Percentiles rank a stretch among this genome's conserved stretches.
Evolutionary conservation across 768 basidiomycete genomes (phyloP).

Genomic region (Macrocybe gigantea): DNA sequence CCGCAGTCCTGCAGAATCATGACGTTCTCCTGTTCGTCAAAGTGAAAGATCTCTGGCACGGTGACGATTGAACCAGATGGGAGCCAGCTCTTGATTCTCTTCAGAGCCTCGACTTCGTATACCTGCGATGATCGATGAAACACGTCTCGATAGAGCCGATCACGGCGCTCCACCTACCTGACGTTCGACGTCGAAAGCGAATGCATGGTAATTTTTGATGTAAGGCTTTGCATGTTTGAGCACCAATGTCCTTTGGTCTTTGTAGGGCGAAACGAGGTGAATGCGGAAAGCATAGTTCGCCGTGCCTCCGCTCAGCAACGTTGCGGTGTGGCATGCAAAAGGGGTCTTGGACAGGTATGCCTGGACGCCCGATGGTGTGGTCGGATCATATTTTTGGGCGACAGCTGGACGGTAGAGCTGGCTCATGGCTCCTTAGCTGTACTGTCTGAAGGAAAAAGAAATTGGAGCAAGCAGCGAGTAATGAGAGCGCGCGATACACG

Average conservation of each 20-base stretch:
- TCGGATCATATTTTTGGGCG: background rate
- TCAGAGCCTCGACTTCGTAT: slow-evolving; percentile 45
- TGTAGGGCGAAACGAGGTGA: slow-evolving; percentile 20
- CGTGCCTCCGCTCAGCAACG: slow-evolving; percentile 27
- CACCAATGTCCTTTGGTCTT: slow-evolving; percentile 26
- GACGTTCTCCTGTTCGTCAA: slow-evolving; percentile 42
- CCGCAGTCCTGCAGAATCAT: slow-evolving; percentile 66
- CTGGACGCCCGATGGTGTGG: slow-evolving; percentile 5
- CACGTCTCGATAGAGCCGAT: background rate
- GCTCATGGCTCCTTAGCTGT: too few relatives aligned
- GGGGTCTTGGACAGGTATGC: slow-evolving; percentile 27
- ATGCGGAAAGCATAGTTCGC: slow-evolving; percentile 38
- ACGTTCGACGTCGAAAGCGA: slow-evolving; percentile 36
- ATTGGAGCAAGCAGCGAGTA: too few relatives aligned
- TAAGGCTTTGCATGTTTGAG: slow-evolving; percentile 41
- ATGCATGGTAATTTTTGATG: slow-evolving; percentile 4
- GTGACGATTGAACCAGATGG: slow-evolving; percentile 32
- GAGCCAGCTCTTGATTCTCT: slow-evolving; percentile 31
- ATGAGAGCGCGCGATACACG: too few relatives aligned
- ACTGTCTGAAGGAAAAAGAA: too few relatives aligned
- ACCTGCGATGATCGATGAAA: slow-evolving; percentile 15
- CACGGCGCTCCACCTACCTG: slow-evolving; percentile 36
- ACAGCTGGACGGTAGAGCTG: too few relatives aligned
- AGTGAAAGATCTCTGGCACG: slow-evolving; percentile 42
- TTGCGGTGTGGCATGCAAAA: slow-evolving; percentile 26